These are phyloP conservation scores for Kluyveromyces marxianus DNA, from an alignment of 1,139 yeast genomes.

Conservation along the genomic window DNA sequence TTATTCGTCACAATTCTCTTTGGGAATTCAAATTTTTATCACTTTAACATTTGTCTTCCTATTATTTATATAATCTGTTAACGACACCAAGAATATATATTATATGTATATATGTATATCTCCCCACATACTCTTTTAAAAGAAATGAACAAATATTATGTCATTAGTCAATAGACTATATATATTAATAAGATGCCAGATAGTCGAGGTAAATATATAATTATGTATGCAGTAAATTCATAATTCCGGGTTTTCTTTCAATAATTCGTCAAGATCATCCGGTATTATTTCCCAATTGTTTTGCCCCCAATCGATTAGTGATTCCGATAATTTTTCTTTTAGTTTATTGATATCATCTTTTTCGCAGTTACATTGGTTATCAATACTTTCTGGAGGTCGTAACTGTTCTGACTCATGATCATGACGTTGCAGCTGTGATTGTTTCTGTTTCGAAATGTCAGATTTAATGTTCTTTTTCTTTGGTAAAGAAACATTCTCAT, in stretches of 20 bases:
- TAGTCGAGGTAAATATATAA: not conserved
- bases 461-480: not conserved
- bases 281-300: conserved; percentile 36
- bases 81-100: conserved; percentile 9
- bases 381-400: not conserved
- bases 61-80: conserved; percentile 11
- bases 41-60: conserved; percentile 4
- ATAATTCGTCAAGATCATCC: conserved; percentile 33
- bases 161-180: not conserved
- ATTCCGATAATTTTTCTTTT: conserved; percentile 23
- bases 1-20: not conserved
- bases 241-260: conserved; percentile 14
- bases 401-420: conserved; percentile 3
- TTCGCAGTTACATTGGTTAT: conserved; percentile 4
- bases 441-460: not conserved
- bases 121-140: conserved; percentile 1
- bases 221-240: not conserved
- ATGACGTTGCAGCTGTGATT: not conserved
- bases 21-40: not conserved
- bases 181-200: not conserved
- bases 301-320: conserved; percentile 28
- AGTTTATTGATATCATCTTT: conserved; percentile 7
- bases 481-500: conserved; percentile 23
- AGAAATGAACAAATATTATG: conserved; percentile 4
- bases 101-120: conserved; percentile 1